Evolutionary conservation across 306 rosid species (phyloP).

Genomic region (Pterocarpus macrocarpus): DNA sequence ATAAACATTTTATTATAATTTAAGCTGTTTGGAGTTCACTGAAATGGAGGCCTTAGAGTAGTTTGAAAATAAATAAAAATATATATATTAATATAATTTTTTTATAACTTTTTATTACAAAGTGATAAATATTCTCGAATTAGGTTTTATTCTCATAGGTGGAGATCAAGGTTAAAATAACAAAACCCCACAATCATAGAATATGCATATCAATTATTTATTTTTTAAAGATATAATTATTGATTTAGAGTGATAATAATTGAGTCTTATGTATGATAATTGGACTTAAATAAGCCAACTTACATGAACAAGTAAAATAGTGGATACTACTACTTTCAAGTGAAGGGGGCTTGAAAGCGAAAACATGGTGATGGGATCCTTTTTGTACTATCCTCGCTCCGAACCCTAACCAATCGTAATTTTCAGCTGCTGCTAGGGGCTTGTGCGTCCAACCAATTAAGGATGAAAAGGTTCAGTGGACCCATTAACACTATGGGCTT

Average conservation of each 20-base stretch:
- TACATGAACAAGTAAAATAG: neutral
- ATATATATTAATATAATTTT: no score
- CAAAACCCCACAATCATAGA: neutral
- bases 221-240: no score
- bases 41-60: no score
- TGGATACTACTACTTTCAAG: neutral
- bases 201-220: neutral
- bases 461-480: neutral
- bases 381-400: no score
- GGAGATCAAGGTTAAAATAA: neutral
- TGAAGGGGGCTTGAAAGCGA: neutral
- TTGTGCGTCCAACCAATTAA: neutral
- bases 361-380: no score
- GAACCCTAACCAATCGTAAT: constrained; percentile 8
- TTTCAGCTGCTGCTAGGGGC: constrained; percentile 33
- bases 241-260: neutral
- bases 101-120: no score
- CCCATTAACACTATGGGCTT: constrained; percentile 45
- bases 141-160: neutral
- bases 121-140: neutral
- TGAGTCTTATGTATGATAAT: neutral
- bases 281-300: neutral
- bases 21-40: no score
- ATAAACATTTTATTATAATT: no score
- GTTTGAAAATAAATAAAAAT: no score